These are phyloP conservation scores for Globisporangium barbulae DNA, from an alignment of 352 stramenopile species.

Conservation along the genomic window DNA sequence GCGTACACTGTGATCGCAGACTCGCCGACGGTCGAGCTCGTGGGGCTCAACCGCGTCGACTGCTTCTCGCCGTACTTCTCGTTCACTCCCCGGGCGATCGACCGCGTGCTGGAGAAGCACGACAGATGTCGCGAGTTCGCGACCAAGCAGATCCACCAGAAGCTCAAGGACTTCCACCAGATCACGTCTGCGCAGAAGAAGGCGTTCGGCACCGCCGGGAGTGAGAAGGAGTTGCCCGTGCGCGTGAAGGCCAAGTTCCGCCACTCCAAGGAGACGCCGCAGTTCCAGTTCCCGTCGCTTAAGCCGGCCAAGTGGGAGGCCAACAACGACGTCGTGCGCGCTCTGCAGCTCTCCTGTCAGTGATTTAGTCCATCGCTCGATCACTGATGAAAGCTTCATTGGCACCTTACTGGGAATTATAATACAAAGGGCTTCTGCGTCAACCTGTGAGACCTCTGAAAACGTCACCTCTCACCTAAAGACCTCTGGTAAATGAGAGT, in stretches of 20 bases:
- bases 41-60: slow-evolving; percentile 67
- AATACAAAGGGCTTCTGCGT: no score
- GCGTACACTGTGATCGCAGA: slow-evolving; percentile 58
- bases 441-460: no score
- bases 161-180: slow-evolving; percentile 47
- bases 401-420: no score
- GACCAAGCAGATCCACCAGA: slow-evolving; percentile 44
- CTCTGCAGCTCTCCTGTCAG: slow-evolving; percentile 45
- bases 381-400: no score
- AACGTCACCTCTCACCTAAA: no score
- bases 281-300: slow-evolving; percentile 62
- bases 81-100: slow-evolving; percentile 56
- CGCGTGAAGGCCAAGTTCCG: slow-evolving; percentile 39
- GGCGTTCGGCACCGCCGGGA: slow-evolving; percentile 21
- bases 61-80: slow-evolving; percentile 75
- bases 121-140: slow-evolving; percentile 41
- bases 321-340: slow-evolving; percentile 44
- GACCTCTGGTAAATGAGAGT: no score
- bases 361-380: no score
- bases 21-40: slow-evolving; percentile 43
- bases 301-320: slow-evolving; percentile 47
- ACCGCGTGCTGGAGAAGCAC: slow-evolving; percentile 56
- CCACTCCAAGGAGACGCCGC: slow-evolving; percentile 37
- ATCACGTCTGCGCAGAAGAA: slow-evolving; percentile 21
- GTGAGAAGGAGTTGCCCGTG: slow-evolving; percentile 28